Base-by-base conservation (phyloP, 2,329 filamentous ascomycete species). In the Juglanconis oblonga region DNA sequence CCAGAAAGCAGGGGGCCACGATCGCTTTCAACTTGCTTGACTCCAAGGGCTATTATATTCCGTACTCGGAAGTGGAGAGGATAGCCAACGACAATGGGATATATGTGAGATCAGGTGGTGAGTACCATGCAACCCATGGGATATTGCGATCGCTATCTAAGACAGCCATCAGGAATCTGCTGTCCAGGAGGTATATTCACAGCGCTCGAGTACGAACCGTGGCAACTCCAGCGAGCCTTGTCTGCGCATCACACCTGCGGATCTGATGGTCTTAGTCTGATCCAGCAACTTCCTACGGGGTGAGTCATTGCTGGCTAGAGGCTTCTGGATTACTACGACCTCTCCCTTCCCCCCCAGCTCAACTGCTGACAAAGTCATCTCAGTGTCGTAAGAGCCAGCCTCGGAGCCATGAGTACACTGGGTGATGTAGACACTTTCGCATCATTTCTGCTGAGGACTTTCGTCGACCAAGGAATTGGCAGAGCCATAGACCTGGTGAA, bases 11-110 rank as follows among this genome's bases (percentile, higher is more conserved):
- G 68, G 86, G 87, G 1, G 79, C 85, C 1, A 87, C 84, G 0
- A 74, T 90, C 29, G 83, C 86, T 1, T 87, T 90, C 72, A 90
- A 88, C 63, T 71, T 89, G 11, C 70, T 80, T 32, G 72, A 72
- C n/a, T 69, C 77, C 3, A 77, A 82, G 59, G 85, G 85, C 1
- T 72, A 72, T 1, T 80, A 82, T 64, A 72, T 87, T 35, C 77
- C 82, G 0, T 87, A 86, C 67, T 78, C 78, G 2, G 77, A 81
- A 1, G 82, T 88, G n/a, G 87, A 89, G 70, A 74, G 74, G 36
- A 72, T 79, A 17, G 85, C 87, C 0, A 82, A 86, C 63, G 72
- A 77, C 11, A 74, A 77, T 3, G 74, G 77, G 6, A 83, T 89
- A 57, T 87, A 84, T 64, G 76, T 90, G 36, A 78, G 87, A 51